Percentiles rank a stretch among this genome's conserved stretches.
These are phyloP conservation scores for Tolypocladium cylindrosporum DNA, from an alignment of 2,329 filamentous ascomycete genomes.

Conservation along the genomic window DNA sequence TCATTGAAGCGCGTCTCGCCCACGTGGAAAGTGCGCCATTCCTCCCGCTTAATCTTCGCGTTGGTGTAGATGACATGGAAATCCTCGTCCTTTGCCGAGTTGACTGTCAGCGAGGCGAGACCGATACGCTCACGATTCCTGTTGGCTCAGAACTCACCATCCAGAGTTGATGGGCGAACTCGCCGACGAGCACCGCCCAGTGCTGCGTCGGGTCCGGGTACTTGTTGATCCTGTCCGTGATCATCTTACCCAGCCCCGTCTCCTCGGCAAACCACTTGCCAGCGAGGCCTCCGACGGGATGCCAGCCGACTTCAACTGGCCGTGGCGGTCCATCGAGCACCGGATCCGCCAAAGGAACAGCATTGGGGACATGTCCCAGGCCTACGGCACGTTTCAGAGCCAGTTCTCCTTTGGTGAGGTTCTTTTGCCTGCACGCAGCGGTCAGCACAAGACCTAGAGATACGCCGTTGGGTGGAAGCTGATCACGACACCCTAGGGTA, in stretches of 20 bases:
- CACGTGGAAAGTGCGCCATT: constrained; percentile 41
- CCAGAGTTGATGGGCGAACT: constrained; percentile 48
- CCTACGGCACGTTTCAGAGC: constrained; percentile 25
- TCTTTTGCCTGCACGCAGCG: constrained; percentile 14
- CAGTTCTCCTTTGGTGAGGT: constrained; percentile 22
- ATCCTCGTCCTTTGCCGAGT: constrained; percentile 33
- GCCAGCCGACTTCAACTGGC: constrained; percentile 45
- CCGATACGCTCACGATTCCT: neutral
- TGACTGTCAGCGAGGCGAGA: neutral
- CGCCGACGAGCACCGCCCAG: constrained; percentile 48
- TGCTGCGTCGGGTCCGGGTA: constrained; percentile 52
- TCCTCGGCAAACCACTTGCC: constrained; percentile 50
- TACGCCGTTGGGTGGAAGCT: neutral
- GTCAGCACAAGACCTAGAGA: constrained; percentile 1
- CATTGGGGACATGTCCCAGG: constrained; percentile 20
- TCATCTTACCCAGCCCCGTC: constrained; percentile 43
- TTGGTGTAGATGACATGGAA: constrained; percentile 49
- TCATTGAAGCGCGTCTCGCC: constrained; percentile 45
- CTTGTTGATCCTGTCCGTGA: constrained; percentile 41
- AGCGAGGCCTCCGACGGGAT: constrained; percentile 44
- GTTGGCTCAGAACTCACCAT: constrained; percentile 31
- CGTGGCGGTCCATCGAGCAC: constrained; percentile 18
- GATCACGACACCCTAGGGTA: neutral
- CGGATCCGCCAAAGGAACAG: constrained; percentile 17
- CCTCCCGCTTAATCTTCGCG: constrained; percentile 29